These are phyloP conservation scores for Casuarina cunninghamiana DNA, from an alignment of 306 rosid genomes.

Conservation along the genomic window DNA sequence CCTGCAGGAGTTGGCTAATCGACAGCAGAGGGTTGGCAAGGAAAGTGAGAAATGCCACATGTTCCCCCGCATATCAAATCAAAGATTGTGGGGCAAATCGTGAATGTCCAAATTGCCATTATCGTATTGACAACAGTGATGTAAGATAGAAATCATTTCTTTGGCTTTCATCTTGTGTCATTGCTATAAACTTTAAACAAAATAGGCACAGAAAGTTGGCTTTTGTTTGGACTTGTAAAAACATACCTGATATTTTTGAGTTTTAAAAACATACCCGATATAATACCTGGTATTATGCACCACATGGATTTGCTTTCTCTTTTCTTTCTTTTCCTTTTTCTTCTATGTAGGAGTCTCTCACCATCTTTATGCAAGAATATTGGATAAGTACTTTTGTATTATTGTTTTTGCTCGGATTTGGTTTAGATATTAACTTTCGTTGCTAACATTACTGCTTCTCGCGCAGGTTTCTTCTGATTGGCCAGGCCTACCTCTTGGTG, in stretches of 20 bases:
- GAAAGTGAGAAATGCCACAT: conserved; percentile 62
- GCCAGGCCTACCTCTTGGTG: conserved; percentile 94
- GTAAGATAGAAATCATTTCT: conserved; percentile 48
- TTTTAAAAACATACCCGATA: too few species aligned
- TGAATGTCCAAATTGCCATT: conserved; percentile 77
- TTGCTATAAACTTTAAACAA: not conserved
- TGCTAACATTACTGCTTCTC: conserved; percentile 21
- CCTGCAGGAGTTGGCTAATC: conserved; percentile 75
- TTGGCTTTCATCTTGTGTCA: conserved; percentile 13
- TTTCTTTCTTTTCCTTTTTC: not conserved
- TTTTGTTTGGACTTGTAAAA: conserved; percentile 12
- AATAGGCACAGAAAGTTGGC: not conserved
- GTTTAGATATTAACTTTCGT: conserved; percentile 14
- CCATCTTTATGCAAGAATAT: not conserved
- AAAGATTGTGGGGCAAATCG: conserved; percentile 77
- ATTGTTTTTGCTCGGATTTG: conserved; percentile 14
- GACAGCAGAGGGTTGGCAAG: conserved; percentile 73
- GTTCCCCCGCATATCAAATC: conserved; percentile 49
- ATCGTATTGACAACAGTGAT: conserved; percentile 67
- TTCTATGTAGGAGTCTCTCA: not conserved
- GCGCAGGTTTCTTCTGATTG: conserved; percentile 70
- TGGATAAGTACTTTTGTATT: not conserved
- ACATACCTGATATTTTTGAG: not conserved
- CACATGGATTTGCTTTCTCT: not conserved
- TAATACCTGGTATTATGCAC: not conserved